A percentile compares a stretch with the other conserved stretches of the same genome.
phyloP scores from a whole-genome alignment of 2,329 filamentous ascomycete species.

The Hypoxylon sp. region DNA sequence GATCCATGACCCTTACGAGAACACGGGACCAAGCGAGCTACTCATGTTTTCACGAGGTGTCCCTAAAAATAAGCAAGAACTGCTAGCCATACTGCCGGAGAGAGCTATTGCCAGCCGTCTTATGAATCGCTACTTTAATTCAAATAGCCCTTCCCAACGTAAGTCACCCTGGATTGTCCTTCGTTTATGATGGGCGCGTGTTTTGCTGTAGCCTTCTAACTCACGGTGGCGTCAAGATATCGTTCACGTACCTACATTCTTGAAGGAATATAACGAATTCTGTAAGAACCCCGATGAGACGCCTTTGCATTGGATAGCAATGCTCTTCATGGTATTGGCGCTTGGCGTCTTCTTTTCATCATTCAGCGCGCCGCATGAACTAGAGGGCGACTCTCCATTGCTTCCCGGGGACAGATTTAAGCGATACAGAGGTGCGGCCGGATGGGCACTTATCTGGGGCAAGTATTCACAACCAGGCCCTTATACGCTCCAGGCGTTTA shows the following conservation, averaged over 20 bases:
- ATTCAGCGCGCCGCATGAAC: conserved; percentile 55
- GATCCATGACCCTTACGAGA: conserved; percentile 43
- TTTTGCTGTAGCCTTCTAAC: conserved; percentile 1
- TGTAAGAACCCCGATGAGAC: conserved; percentile 53
- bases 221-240: conserved; percentile 51
- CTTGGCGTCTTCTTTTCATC: conserved; percentile 56
- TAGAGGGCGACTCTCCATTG: conserved; percentile 51
- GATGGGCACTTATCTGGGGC: conserved; percentile 60
- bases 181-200: background rate
- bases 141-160: conserved; percentile 62
- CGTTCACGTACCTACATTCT: conserved; percentile 62
- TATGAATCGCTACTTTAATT: conserved; percentile 62
- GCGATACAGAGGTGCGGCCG: conserved; percentile 58
- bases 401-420: conserved; percentile 56
- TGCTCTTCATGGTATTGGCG: conserved; percentile 58
- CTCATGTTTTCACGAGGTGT: conserved; percentile 53
- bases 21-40: conserved; percentile 52
- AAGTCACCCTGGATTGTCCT: conserved; percentile 31
- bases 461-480: conserved; percentile 60
- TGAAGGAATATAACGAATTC: conserved; percentile 60
- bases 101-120: conserved; percentile 58
- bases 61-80: conserved; percentile 54
- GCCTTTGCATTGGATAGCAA: conserved; percentile 58
- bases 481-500: conserved; percentile 59
- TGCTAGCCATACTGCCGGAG: conserved; percentile 59